Base-by-base conservation (phyloP, 192 early-diverging fungal genomes). In the Chytriomyces confervae region DNA sequence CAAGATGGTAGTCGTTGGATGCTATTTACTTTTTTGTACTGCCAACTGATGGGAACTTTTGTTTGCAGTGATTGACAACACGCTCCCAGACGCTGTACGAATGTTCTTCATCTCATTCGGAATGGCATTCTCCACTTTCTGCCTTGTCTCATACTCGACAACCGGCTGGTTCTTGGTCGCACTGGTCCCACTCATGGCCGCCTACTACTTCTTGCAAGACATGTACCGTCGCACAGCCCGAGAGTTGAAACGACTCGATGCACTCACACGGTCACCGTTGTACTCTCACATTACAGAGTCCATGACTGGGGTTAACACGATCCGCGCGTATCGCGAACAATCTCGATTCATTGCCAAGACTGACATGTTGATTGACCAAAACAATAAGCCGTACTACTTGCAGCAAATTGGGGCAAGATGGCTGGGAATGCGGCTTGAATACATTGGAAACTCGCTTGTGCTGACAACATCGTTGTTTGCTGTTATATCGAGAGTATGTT, bases 351-450 rank as follows among this genome's bases (percentile, higher is more conserved):
- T 94, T 9, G 76, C 67, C 2, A 85, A 84, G n/a, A 97, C 92
- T 72, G 90, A 92, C 72, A 67, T 77, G 47, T 82, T 86, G 51
- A 83, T 95, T 6, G 92, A 96, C 70, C 75, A 80, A 20, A 94
- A 95, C 83, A 95, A 93, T 61, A 81, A 88, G 9, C 91, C 94
- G 5, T 95, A 93, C 76, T 95, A 91, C 76, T 85, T 95, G 24
- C 89, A 89, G 60, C 81, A 92, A 61, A 50, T 62, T 5, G 65
- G 70, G 8, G 69, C 80, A n/a, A 27, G 77, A 6, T 82, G 80
- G 80, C 72, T 82, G 13, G 80, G 80, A 6, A 78, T 82, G 71
- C 66, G 80, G 0, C 62, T 82, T 18, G 80, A 82, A 44, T 53
- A 67, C 3, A 86, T 98, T 51, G 93, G 93, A 36, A 91, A 91